phyloP scores from a whole-genome alignment of 306 rosid species.

The Trifolium fragiferum region DNA sequence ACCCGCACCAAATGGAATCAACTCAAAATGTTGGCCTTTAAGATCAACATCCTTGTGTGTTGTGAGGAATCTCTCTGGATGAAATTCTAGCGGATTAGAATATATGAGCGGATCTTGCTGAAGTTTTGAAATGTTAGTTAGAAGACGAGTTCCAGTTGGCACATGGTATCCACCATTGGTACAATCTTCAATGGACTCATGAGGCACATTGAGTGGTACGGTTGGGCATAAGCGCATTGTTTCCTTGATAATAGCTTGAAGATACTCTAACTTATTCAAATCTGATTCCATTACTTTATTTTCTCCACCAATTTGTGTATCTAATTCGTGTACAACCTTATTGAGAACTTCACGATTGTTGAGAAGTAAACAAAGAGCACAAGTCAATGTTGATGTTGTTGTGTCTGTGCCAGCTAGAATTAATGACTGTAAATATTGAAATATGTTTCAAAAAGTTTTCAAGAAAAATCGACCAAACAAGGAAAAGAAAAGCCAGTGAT shows the following conservation, averaged over 20 bases:
- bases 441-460: no score
- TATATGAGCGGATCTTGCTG: constrained; percentile 39
- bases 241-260: constrained; percentile 61
- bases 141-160: constrained; percentile 50
- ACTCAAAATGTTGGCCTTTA: constrained; percentile 33
- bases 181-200: constrained; percentile 52
- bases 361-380: constrained; percentile 46
- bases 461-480: no score
- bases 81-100: constrained; percentile 22
- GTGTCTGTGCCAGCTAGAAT: constrained; percentile 47
- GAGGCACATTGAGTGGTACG: constrained; percentile 47
- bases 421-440: constrained; percentile 15
- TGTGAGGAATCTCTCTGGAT: constrained; percentile 41
- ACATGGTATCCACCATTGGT: constrained; percentile 51
- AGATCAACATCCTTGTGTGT: constrained; percentile 29
- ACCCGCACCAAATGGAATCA: constrained; percentile 37
- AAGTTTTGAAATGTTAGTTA: constrained; percentile 53
- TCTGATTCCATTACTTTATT: constrained; percentile 46
- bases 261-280: constrained; percentile 43
- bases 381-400: constrained; percentile 39
- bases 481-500: no score
- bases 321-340: constrained; percentile 42
- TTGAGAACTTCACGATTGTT: constrained; percentile 40
- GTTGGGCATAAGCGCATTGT: constrained; percentile 59
- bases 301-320: constrained; percentile 13